Evolutionary conservation across 441 rosid species (phyloP).

Genomic region (Gossypium davidsonii): DNA sequence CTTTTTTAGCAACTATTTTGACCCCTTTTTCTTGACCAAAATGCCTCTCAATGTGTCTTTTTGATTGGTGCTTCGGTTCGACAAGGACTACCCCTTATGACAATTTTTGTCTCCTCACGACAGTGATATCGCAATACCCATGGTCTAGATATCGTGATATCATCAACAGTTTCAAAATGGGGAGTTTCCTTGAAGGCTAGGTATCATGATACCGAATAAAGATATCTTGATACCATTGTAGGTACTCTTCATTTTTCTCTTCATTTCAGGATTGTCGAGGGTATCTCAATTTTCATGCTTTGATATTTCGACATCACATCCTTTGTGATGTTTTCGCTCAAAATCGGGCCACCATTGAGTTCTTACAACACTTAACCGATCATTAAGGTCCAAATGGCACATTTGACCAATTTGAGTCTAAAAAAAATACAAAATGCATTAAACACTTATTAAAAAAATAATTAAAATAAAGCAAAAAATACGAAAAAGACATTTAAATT

Average conservation of each 20-base stretch:
- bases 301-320: background rate
- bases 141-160: background rate
- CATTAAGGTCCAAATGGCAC: background rate
- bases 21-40: background rate
- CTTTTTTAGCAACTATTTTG: too few species aligned
- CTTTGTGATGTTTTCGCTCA: background rate
- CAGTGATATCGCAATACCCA: too few species aligned
- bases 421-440: background rate
- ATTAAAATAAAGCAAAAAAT: too few species aligned
- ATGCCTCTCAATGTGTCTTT: background rate
- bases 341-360: background rate
- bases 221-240: too few species aligned
- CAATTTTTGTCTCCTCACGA: background rate
- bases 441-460: background rate
- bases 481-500: too few species aligned
- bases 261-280: background rate
- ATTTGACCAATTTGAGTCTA: background rate
- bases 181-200: background rate
- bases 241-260: too few species aligned
- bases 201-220: background rate
- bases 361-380: background rate
- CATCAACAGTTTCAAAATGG: background rate
- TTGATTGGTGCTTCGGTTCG: background rate
- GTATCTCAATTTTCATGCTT: background rate
- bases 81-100: background rate